Evolutionary conservation across 768 basidiomycete species (phyloP).

Genomic region (Boletus pseudopeckii): DNA sequence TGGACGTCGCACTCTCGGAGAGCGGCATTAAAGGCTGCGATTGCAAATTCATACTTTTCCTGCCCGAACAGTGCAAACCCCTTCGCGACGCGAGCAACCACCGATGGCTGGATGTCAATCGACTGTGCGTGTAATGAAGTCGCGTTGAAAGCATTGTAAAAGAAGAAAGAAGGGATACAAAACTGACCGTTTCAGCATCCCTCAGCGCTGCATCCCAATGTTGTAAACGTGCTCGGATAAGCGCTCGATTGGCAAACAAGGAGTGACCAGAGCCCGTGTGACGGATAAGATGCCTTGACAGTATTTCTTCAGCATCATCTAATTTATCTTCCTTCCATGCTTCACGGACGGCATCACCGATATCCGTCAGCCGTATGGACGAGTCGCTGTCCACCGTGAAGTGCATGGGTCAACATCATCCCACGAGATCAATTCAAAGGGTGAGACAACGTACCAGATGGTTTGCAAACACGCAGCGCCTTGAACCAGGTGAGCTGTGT

Average conservation of each 20-base stretch:
- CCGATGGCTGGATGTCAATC: slow-evolving; percentile 9
- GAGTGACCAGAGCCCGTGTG: background rate
- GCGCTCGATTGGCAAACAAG: slow-evolving; percentile 4
- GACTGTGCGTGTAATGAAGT: background rate
- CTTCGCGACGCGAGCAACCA: slow-evolving; percentile 5
- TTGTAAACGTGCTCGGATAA: slow-evolving; percentile 5
- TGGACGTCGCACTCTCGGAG: slow-evolving; percentile 6
- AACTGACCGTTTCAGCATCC: slow-evolving; percentile 9
- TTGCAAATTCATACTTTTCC: slow-evolving; percentile 3
- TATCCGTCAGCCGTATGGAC: background rate
- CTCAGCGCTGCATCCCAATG: slow-evolving; percentile 6
- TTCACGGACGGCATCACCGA: background rate
- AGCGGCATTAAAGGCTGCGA: slow-evolving; percentile 6
- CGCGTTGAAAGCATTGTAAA: background rate
- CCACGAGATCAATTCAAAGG: background rate
- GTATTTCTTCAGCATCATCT: slow-evolving; percentile 10
- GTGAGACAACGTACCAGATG: background rate
- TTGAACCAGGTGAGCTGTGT: background rate
- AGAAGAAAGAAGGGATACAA: background rate
- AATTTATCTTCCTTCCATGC: slow-evolving; percentile 6
- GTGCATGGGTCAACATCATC: background rate
- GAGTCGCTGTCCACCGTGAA: background rate
- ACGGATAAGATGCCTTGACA: slow-evolving; percentile 3
- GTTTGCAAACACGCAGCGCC: slow-evolving; percentile 3
- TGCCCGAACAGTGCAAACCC: slow-evolving; percentile 9